Percentiles rank a stretch among this genome's conserved stretches.
These are phyloP conservation scores for Paracamarosporium sp. DNA, from an alignment of 2,329 filamentous ascomycete genomes.

Conservation along the genomic window DNA sequence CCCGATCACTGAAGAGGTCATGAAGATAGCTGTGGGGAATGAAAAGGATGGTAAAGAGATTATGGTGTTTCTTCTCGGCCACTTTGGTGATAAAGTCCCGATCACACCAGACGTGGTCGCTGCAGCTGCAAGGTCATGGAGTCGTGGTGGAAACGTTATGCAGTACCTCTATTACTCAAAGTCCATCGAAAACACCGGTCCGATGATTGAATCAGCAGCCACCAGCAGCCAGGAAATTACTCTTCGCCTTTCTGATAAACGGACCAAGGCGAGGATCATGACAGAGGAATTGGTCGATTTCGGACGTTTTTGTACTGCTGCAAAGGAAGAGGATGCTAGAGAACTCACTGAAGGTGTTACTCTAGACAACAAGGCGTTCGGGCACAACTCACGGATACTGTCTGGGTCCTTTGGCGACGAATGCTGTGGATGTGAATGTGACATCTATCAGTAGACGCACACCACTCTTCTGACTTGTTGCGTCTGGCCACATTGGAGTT, in stretches of 20 bases:
- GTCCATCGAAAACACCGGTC: conserved; percentile 5
- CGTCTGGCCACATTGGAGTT: background rate
- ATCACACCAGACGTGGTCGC: background rate
- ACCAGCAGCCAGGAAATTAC: conserved; percentile 9
- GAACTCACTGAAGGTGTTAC: conserved; percentile 9
- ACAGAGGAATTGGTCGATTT: conserved; percentile 8
- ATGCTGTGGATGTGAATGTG: conserved; percentile 8
- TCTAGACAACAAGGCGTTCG: conserved; percentile 7
- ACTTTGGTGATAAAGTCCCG: background rate
- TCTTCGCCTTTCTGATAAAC: conserved; percentile 11
- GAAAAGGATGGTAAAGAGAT: conserved; percentile 5
- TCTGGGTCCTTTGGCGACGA: conserved; percentile 3
- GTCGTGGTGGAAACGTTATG: conserved; percentile 1
- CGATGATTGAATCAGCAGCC: conserved; percentile 10
- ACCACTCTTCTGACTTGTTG: conserved; percentile 5
- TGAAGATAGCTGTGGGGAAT: background rate
- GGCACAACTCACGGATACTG: conserved; percentile 8
- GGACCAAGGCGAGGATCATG: background rate
- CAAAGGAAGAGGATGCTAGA: conserved; percentile 7
- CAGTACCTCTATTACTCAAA: conserved; percentile 5
- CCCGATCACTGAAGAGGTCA: background rate
- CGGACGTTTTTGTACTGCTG: conserved; percentile 7
- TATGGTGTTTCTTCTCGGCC: conserved; percentile 14
- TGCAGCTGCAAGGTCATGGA: background rate
- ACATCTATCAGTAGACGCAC: background rate